A percentile compares a stretch with the other conserved stretches of the same genome.
These are phyloP conservation scores for Kodamaea fukazawae DNA, from an alignment of 805 yeast genomes.

Conservation along the genomic window DNA sequence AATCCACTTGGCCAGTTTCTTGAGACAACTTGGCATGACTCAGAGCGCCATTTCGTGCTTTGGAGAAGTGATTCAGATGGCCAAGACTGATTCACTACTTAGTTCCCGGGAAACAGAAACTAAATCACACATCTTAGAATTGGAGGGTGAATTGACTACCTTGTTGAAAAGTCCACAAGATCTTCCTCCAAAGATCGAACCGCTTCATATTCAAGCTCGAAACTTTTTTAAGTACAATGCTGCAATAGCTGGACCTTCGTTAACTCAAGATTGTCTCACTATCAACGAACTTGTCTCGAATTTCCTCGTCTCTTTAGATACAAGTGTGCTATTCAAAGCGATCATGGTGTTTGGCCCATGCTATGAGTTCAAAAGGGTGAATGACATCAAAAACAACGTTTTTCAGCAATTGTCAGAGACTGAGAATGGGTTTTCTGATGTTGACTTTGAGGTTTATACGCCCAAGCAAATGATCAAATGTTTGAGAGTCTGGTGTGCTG, in stretches of 20 bases:
- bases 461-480: constrained; percentile 11
- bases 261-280: constrained; percentile 16
- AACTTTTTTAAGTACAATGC: too few species aligned
- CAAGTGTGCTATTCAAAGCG: constrained; percentile 10
- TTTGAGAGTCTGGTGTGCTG: constrained; percentile 9
- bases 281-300: neutral
- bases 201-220: constrained; percentile 23
- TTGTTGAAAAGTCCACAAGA: neutral
- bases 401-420: constrained; percentile 11
- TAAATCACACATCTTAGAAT: too few species aligned
- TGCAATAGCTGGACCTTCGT: too few species aligned
- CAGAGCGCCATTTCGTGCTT: constrained; percentile 13
- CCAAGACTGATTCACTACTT: constrained; percentile 4
- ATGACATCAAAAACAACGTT: neutral
- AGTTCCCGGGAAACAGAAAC: too few species aligned
- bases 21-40: constrained; percentile 14
- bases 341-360: constrained; percentile 16
- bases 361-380: constrained; percentile 13
- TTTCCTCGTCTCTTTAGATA: too few species aligned
- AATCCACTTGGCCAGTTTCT: constrained; percentile 15
- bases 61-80: constrained; percentile 12
- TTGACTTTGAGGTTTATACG: constrained; percentile 13
- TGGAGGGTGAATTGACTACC: too few species aligned
- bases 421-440: constrained; percentile 15
- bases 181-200: neutral